These are phyloP conservation scores for Madurella fahalii DNA, from an alignment of 2,329 filamentous ascomycete genomes.

Conservation along the genomic window DNA sequence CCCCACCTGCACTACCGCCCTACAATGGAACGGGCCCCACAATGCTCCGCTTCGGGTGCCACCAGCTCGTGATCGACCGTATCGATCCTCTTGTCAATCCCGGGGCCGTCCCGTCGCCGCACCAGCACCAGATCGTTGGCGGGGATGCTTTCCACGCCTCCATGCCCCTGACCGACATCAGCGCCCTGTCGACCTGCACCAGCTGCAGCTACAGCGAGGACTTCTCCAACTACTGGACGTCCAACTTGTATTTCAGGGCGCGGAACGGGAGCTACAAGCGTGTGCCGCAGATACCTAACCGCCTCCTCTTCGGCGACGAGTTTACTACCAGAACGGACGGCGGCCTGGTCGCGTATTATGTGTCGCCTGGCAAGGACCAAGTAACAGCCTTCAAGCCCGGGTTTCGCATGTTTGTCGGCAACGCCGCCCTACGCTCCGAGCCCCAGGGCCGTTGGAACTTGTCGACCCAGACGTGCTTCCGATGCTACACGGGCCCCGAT, in stretches of 20 bases:
- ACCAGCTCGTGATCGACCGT: conserved; percentile 46
- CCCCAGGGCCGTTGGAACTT: conserved; percentile 22
- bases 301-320: conserved; percentile 36
- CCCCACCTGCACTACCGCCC: neutral
- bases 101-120: conserved; percentile 45
- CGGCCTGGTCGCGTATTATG: conserved; percentile 43
- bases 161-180: conserved; percentile 35
- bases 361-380: conserved; percentile 35
- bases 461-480: conserved; percentile 37
- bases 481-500: conserved; percentile 40
- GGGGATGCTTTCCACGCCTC: conserved; percentile 41
- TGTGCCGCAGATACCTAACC: conserved; percentile 29
- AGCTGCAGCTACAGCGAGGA: conserved; percentile 36
- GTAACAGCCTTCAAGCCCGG: conserved; percentile 43
- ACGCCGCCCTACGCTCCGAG: conserved; percentile 32
- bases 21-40: conserved; percentile 14
- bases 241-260: conserved; percentile 32
- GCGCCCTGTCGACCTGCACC: conserved; percentile 37
- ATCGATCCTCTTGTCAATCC: conserved; percentile 35
- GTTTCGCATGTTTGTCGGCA: conserved; percentile 45
- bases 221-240: conserved; percentile 31
- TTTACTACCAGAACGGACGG: conserved; percentile 37
- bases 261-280: conserved; percentile 32
- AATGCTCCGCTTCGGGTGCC: conserved; percentile 30
- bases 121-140: conserved; percentile 56